Evolutionary conservation across 805 yeast species (phyloP).

Genomic region (Brettanomyces anomalus): DNA sequence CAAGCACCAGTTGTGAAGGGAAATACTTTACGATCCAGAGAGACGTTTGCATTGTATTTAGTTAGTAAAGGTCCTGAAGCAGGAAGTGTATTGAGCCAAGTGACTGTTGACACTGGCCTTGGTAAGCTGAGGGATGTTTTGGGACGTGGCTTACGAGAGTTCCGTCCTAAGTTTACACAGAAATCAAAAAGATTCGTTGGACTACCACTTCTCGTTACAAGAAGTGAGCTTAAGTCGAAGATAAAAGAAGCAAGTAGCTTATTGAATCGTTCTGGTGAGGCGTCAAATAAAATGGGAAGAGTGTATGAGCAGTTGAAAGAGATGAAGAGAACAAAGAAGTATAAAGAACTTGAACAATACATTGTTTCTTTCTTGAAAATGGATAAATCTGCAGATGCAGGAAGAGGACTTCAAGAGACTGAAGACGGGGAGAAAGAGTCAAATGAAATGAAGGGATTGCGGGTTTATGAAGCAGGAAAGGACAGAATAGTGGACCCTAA

Average conservation of each 20-base stretch:
- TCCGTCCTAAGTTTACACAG: neutral
- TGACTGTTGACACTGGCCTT: constrained; percentile 51
- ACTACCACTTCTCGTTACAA: constrained; percentile 14
- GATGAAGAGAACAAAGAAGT: constrained; percentile 16
- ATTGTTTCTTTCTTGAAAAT: constrained; percentile 24
- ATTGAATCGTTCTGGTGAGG: constrained; percentile 12
- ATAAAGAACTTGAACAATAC: constrained; percentile 21
- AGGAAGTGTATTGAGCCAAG: constrained; percentile 33
- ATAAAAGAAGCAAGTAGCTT: constrained; percentile 17
- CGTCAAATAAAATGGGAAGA: constrained; percentile 18
- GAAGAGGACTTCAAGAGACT: neutral
- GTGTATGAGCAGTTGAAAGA: constrained; percentile 20
- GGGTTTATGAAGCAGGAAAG: constrained; percentile 50
- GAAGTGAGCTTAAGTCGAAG: constrained; percentile 12
- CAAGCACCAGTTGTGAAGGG: constrained; percentile 32
- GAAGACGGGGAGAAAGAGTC: constrained; percentile 6
- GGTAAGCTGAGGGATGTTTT: constrained; percentile 62
- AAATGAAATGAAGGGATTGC: constrained; percentile 21
- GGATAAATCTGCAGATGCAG: constrained; percentile 4
- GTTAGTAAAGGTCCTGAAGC: constrained; percentile 34
- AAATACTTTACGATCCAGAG: constrained; percentile 29
- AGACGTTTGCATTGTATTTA: constrained; percentile 34
- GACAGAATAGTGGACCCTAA: constrained; percentile 58
- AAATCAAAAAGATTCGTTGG: constrained; percentile 17
- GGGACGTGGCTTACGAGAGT: constrained; percentile 44